Conservation (phyloP, 345 rosid genomes). For the Moricandia moricandioides region DNA sequence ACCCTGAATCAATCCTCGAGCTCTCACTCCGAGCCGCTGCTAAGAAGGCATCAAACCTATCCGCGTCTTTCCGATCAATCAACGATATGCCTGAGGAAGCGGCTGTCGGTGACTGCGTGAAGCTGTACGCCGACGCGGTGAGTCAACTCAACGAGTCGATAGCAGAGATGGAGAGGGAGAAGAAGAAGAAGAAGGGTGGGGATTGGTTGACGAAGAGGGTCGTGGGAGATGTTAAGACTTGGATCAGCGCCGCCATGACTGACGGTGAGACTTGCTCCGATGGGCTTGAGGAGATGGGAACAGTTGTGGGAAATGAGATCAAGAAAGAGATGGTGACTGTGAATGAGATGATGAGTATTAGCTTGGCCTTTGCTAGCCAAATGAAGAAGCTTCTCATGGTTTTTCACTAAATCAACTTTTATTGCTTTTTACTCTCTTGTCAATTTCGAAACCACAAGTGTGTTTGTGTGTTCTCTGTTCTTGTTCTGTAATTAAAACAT, state of each 20-base stretch:
- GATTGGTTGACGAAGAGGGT: constrained; percentile 40
- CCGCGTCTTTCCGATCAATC: constrained; percentile 37
- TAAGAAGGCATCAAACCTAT: constrained; percentile 33
- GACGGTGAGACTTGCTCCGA: constrained; percentile 65
- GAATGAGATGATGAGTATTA: constrained; percentile 53
- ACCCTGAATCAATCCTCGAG: constrained; percentile 57
- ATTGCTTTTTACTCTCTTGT: too few relatives aligned
- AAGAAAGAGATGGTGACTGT: constrained; percentile 43
- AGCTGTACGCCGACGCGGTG: constrained; percentile 50
- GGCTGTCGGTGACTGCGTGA: constrained; percentile 58
- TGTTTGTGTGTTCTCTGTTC: background rate
- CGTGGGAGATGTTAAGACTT: constrained; percentile 59
- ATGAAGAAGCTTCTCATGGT: constrained; percentile 45
- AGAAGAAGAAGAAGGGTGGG: constrained; percentile 34
- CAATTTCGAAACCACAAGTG: background rate
- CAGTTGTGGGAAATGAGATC: constrained; percentile 43
- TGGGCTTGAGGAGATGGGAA: constrained; percentile 68
- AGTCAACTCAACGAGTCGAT: constrained; percentile 53
- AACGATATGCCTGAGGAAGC: constrained; percentile 44
- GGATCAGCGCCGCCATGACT: constrained; percentile 69
- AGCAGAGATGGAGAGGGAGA: constrained; percentile 38
- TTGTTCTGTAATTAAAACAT: constrained; percentile 22
- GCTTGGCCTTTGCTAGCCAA: constrained; percentile 64
- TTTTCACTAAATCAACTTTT: constrained; percentile 40
- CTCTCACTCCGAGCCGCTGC: constrained; percentile 49